A percentile compares a stretch with the other conserved stretches of the same genome.
These are phyloP conservation scores for Microdochium paspali DNA, from an alignment of 2,329 filamentous ascomycete species.

Conservation along the genomic window DNA sequence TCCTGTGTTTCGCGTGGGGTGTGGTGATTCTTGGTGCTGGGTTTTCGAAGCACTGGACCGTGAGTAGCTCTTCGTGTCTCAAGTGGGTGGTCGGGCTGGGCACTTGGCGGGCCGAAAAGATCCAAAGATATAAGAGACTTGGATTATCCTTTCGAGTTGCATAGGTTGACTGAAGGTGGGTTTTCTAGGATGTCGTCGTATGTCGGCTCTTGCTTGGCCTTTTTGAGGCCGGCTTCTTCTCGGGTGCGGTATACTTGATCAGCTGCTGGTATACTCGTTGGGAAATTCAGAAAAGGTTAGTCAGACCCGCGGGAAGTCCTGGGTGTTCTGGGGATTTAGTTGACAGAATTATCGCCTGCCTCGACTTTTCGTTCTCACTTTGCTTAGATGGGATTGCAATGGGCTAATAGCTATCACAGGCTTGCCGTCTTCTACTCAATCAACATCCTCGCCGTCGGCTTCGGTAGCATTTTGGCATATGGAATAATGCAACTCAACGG, in stretches of 20 bases:
- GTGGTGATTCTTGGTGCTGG: background rate
- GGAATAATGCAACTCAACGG: background rate
- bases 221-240: constrained; percentile 2
- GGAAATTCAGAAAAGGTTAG: constrained; percentile 4
- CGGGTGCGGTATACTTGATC: constrained; percentile 1
- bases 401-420: background rate
- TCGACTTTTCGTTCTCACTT: too few relatives aligned
- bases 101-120: background rate
- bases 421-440: constrained; percentile 1
- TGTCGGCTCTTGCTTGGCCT: constrained; percentile 1
- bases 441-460: background rate
- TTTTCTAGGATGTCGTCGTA: background rate
- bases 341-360: too few relatives aligned
- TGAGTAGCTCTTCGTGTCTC: background rate
- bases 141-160: too few relatives aligned
- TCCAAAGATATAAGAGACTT: too few relatives aligned
- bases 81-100: too few relatives aligned
- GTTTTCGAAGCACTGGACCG: constrained; percentile 1
- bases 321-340: too few relatives aligned
- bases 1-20: constrained; percentile 1
- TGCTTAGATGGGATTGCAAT: too few relatives aligned
- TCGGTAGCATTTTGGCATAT: background rate
- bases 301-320: background rate
- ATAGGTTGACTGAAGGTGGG: background rate
- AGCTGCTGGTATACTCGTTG: constrained; percentile 1